phyloP scores from a whole-genome alignment of 2,329 filamentous ascomycete species.

The Aspergillus arachidicola region DNA sequence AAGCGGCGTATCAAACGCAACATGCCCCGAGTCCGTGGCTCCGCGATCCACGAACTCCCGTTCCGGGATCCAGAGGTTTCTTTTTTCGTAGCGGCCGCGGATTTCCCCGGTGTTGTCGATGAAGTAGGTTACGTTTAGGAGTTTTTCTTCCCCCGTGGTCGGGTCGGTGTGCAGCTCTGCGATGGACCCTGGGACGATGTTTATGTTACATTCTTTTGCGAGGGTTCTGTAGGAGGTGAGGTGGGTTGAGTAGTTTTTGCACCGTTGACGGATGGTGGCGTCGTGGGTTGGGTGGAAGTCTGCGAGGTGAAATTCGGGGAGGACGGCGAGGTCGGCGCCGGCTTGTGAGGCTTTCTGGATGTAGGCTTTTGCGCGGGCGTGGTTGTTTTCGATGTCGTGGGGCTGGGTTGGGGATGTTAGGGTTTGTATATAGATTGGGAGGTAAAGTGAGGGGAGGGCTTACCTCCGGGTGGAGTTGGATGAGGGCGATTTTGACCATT shows the following conservation, averaged over 20 bases:
- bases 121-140: slow-evolving; percentile 37
- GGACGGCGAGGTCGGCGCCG: slow-evolving; percentile 58
- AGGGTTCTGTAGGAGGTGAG: neutral
- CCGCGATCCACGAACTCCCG: slow-evolving; percentile 60
- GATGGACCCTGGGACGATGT: neutral
- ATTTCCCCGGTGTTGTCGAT: slow-evolving; percentile 56
- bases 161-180: neutral
- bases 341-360: slow-evolving; percentile 52
- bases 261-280: slow-evolving; percentile 42
- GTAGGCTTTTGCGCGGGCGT: slow-evolving; percentile 24
- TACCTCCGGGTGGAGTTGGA: slow-evolving; percentile 2
- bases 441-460: too few relatives aligned
- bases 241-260: slow-evolving; percentile 16
- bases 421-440: neutral
- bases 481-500: neutral
- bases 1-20: slow-evolving; percentile 51
- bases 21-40: slow-evolving; percentile 52
- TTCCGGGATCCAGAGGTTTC: slow-evolving; percentile 74
- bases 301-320: slow-evolving; percentile 58
- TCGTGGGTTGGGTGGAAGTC: slow-evolving; percentile 52
- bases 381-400: neutral
- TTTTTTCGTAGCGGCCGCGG: slow-evolving; percentile 59
- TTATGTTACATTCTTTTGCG: neutral
- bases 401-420: neutral
- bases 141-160: neutral